These are phyloP conservation scores for Mortierella hygrophila DNA, from an alignment of 192 early-diverging fungal species.

Conservation along the genomic window DNA sequence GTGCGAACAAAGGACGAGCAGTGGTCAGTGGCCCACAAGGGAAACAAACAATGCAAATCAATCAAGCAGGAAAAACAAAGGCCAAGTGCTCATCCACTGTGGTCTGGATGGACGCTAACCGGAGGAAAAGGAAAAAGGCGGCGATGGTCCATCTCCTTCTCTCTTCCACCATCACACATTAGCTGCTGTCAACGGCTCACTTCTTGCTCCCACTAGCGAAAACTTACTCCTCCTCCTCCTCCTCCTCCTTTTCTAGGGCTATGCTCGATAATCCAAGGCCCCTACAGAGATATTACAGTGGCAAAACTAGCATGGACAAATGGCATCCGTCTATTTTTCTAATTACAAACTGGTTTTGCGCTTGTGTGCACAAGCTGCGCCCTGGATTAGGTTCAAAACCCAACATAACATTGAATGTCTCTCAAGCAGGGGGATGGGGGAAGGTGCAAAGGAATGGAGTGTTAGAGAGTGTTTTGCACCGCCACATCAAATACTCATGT, in stretches of 20 bases:
- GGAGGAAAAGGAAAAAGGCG: no score
- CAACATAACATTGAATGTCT: background rate
- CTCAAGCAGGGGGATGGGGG: background rate
- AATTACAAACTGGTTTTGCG: background rate
- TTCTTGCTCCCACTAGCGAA: no score
- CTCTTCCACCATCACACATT: no score
- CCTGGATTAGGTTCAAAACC: conserved; percentile 4
- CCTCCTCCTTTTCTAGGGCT: background rate
- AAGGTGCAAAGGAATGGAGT: background rate
- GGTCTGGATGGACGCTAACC: no score
- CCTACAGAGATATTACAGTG: no score
- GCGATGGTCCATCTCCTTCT: no score
- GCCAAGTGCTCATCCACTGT: no score
- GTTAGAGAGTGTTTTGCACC: background rate
- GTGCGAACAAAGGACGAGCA: background rate
- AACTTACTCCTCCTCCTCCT: background rate
- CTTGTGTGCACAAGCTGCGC: background rate
- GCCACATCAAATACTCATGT: background rate
- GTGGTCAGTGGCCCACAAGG: background rate
- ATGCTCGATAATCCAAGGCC: no score
- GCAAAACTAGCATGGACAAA: no score
- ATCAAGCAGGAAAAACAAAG: background rate
- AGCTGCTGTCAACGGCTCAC: no score
- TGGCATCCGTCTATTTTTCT: no score
- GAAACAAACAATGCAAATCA: background rate